These are phyloP conservation scores for Serendipita sp. DNA, from an alignment of 768 basidiomycete species.

Conservation along the genomic window DNA sequence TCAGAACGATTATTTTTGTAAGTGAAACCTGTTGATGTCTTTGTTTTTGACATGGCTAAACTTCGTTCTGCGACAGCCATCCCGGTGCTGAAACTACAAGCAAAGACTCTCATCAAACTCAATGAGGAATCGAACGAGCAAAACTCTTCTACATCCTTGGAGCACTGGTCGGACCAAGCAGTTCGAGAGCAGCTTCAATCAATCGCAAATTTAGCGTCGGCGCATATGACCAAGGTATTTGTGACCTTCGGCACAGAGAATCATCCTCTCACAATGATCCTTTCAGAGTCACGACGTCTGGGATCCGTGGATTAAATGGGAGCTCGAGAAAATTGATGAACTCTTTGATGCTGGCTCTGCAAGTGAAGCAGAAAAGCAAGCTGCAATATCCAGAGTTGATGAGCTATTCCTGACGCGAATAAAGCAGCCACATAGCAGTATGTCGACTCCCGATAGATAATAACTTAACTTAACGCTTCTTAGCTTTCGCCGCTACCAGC, in stretches of 20 bases:
- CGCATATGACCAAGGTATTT: neutral
- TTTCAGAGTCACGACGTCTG: conserved; percentile 53
- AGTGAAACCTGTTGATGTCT: conserved; percentile 17
- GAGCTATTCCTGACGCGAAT: conserved; percentile 48
- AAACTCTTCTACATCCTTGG: conserved; percentile 39
- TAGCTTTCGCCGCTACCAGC: conserved; percentile 67
- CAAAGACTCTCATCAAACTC: conserved; percentile 40
- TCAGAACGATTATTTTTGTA: conserved; percentile 66
- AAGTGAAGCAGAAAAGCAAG: neutral
- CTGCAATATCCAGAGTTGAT: conserved; percentile 37
- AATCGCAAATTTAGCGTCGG: conserved; percentile 8
- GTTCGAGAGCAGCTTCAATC: conserved; percentile 50
- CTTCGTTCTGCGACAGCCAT: conserved; percentile 36
- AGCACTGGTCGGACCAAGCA: conserved; percentile 35
- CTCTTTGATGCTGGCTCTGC: conserved; percentile 20
- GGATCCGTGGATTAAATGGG: conserved; percentile 61
- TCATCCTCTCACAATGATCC: neutral
- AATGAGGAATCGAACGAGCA: conserved; percentile 44
- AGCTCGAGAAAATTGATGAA: conserved; percentile 42
- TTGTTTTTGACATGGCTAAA: neutral
- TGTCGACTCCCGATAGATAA: conserved; percentile 11
- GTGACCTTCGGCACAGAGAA: neutral
- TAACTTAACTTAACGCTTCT: neutral
- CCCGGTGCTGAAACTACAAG: conserved; percentile 49
- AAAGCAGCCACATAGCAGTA: conserved; percentile 61